Evolutionary conservation across 2,329 filamentous ascomycete genomes (phyloP), one percentile per base, ranked within the genome.

Genomic region (Apiospora kogelbergensis): DNA sequence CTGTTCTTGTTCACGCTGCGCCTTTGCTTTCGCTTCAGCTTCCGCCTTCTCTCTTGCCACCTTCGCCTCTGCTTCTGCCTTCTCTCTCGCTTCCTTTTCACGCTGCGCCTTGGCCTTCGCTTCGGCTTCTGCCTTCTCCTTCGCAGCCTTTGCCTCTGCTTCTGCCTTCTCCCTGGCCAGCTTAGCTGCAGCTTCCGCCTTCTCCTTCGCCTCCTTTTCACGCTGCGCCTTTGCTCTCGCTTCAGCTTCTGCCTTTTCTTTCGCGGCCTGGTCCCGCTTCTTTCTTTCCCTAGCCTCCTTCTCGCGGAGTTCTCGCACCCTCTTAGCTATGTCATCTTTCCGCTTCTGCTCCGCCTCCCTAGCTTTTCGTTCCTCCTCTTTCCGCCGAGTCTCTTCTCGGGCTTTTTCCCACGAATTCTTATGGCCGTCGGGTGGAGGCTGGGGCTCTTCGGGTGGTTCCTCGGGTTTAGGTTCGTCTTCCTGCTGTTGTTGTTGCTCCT

Each of bases 381-480:
- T 85, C 69, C 83, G 86, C 57, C 87, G 83, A 24, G 87, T 91
- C 72, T 92, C 90, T 75, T 93, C 90, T 67, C 90, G 84, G 3
- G 90, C 90, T 76, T 88, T 91, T 73, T 92, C 90, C 90, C 90
- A 92, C 0, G 87, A 83, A 10, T 83, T 82, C 74, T 85, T 86
- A 1, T 82, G 79, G 30, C 80, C 73, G 63, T 80, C 80, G 70
- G 73, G 73, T 26, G 74, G 70, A 17, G 68, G 70, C 65, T 74
- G 74, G n/a, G 72, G 70, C 41, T 63, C 69, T 45, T 69, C 68
- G 30, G 71, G 71, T 65, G 67, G 69, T 33, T 68, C 70, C 41
- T 71, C 70, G 44, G 66, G 70, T 63, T 68, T 68, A 42, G 71
- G 70, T 45, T 42, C 68, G 63, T 65, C 63, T 65, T 72, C 73